These are phyloP conservation scores for Vigna reflexopilosa DNA, from an alignment of 306 rosid genomes.

Conservation along the genomic window DNA sequence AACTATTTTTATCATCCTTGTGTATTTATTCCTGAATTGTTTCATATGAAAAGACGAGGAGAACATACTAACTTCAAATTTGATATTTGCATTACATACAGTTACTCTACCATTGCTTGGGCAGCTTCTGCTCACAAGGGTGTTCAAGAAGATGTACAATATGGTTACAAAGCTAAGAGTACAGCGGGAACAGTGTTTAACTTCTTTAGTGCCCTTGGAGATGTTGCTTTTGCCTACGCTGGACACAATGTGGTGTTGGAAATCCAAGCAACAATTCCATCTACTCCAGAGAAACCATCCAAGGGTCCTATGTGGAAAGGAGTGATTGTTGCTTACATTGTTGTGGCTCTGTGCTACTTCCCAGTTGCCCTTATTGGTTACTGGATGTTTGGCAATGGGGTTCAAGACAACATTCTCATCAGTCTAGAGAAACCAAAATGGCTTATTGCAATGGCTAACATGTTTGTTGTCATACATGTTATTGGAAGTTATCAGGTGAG, in stretches of 20 bases:
- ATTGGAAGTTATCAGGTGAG: constrained; percentile 81
- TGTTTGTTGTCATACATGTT: constrained; percentile 77
- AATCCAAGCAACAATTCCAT: constrained; percentile 90
- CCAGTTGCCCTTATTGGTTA: constrained; percentile 75
- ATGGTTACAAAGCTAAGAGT: constrained; percentile 46
- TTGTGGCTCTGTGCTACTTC: constrained; percentile 79
- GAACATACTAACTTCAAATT: not conserved
- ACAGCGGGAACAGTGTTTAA: constrained; percentile 53
- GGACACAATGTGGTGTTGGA: constrained; percentile 85
- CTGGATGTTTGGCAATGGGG: constrained; percentile 65
- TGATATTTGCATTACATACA: constrained; percentile 42
- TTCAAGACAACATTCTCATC: constrained; percentile 65
- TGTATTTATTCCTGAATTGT: no score
- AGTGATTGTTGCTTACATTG: constrained; percentile 64
- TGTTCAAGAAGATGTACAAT: constrained; percentile 53
- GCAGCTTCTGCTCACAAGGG: constrained; percentile 65
- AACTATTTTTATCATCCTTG: no score
- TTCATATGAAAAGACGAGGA: not conserved
- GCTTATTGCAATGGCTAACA: constrained; percentile 73
- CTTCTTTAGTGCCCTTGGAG: constrained; percentile 72
- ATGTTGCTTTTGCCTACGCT: constrained; percentile 77
- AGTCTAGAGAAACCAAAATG: constrained; percentile 66
- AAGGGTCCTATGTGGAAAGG: constrained; percentile 88
- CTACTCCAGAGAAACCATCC: constrained; percentile 77
- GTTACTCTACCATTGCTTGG: constrained; percentile 86